Base-by-base conservation (phyloP, 495 filamentous ascomycete genomes). In the Xylaria sp. region DNA sequence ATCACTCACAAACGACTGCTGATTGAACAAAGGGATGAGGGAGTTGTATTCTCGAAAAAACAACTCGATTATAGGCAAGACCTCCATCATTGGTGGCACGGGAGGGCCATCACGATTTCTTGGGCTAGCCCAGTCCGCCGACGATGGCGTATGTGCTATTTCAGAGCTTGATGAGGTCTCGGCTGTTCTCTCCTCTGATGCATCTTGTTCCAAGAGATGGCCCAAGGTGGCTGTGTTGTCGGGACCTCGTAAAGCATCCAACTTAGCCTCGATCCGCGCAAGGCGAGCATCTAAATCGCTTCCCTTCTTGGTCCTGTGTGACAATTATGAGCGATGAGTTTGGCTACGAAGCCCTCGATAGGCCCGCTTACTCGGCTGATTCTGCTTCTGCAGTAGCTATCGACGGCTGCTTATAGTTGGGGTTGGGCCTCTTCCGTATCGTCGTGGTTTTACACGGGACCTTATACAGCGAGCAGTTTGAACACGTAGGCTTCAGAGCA, bases 401-500 rank as follows among this genome's bases (percentile, higher is more conserved):
- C 58, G 40, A 37, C 61, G 61, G 59, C 29, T 41, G 41, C 21
- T 37, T 62, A 31, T 52, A 52, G 37, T 35, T 44, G 11, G 62
- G 46, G 33, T 52, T 68, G 33, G 64, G 12, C 55, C 74, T 78
- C 52, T 69, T 76, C 46, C 77, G 76, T 17, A 78, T 41, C 8
- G 67, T 62, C 15, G 79, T 80, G 26, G 79, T 80, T 35, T 59
- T 72, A 65, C 79, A 79, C 8, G 73, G 61, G 17, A 76, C 73
- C n/a, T 73, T 75, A 55, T 80, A 80, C 31, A 77, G 72, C 21
- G 71, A 63, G 65, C 79, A 80, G 40, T 80, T 79, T 17, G 79
- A 80, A 69, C 79, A 80, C 5, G 71, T 63, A 11, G 79, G 77
- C 63, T 76, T 80, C 33, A 79, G 41, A 74, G 74, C 78, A 64